Evolutionary conservation across 495 filamentous ascomycete genomes (phyloP), one percentile per base, ranked within the genome.

Genomic region (Hypoxylon cercidicola): DNA sequence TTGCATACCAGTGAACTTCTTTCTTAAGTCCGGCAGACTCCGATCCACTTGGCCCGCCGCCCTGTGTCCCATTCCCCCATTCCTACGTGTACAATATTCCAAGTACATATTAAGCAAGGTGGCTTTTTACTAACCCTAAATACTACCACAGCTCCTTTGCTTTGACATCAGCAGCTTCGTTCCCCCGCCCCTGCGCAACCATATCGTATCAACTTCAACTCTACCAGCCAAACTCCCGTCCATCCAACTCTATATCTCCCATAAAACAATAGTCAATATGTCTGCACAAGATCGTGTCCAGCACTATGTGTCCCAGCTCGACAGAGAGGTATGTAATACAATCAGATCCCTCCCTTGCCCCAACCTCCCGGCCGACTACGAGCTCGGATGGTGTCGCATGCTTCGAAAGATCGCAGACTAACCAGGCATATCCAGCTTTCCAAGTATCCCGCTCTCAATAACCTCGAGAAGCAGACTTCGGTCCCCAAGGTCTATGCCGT

Each of bases 401-500:
- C 59, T 55, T 43, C 62, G 45, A 8, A 62, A 28, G 59, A 32
- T 7, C 9, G 3, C 1, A 32, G 30, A 49, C 64, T 77, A 18
- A 73, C 52, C 10, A 54, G 34, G 51, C 0, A 15, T 16, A 15
- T 68, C 34, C 77, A 99, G 96, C 92, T 99, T 54, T 94, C 94
- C 74, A 97, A 96, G 79, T 98, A 99, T 83, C 92, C 91, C 55
- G 78, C 85, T 72, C 89, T 99, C 74, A 93, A 91, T 86, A 96
- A 98, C 82, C 87, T 99, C 64, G 96, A 99, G 88, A 92, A 90
- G 79, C 92, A 97, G 81, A 95, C 92, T 64, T 89, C 87, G 19
- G 88, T 97, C 45, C 95, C 95, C 64, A 99, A 99, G 85, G 92
- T 94, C 75, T 98, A 99, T 72, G 92, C 88, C 66, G 86, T 97